phyloP scores from a whole-genome alignment of 2,329 filamentous ascomycete genomes.

The Akanthomyces muscarius region DNA sequence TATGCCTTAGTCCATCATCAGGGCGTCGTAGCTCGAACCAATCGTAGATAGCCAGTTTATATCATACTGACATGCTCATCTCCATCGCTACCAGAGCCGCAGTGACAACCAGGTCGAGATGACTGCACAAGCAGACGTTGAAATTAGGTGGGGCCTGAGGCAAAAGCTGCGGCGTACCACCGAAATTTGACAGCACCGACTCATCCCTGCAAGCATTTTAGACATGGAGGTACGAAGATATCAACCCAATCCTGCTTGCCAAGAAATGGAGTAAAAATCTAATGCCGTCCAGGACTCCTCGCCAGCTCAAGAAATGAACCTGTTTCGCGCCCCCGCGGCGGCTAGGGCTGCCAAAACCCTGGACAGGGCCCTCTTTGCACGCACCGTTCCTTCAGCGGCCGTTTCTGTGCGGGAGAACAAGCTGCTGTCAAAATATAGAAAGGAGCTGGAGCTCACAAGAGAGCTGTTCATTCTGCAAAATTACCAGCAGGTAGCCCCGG shows the following conservation, averaged over 20 bases:
- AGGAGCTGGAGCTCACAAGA: conserved; percentile 58
- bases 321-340: conserved; percentile 70
- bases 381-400: conserved; percentile 70
- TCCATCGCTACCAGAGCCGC: not conserved
- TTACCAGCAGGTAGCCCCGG: conserved; percentile 57
- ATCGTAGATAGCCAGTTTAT: no score
- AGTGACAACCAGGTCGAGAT: not conserved
- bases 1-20: no score
- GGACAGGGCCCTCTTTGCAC: conserved; percentile 79
- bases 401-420: conserved; percentile 72
- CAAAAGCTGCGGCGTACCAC: conserved; percentile 2
- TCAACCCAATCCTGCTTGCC: not conserved
- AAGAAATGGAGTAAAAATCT: not conserved
- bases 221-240: conserved; percentile 14
- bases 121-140: not conserved
- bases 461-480: conserved; percentile 65
- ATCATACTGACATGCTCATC: no score
- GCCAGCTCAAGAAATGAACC: conserved; percentile 42
- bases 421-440: conserved; percentile 69
- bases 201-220: conserved; percentile 9
- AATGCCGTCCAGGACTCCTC: not conserved
- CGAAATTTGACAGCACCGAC: conserved; percentile 2
- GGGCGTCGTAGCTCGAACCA: no score
- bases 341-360: conserved; percentile 75
- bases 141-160: conserved; percentile 15